These are phyloP conservation scores for Suhomyces terraborum DNA, from an alignment of 1,139 yeast species.

Conservation along the genomic window DNA sequence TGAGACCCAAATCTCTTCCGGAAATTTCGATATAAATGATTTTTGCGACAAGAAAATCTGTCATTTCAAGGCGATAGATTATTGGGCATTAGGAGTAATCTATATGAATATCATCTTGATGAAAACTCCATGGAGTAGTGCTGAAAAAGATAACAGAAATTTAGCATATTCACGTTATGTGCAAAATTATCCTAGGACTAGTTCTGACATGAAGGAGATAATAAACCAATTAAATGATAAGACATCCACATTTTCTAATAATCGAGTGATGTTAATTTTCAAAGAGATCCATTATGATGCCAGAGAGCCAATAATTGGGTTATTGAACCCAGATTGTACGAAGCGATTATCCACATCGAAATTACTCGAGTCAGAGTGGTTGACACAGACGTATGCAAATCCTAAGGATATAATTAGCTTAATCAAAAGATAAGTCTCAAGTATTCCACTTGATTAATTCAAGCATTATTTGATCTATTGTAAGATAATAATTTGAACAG, in stretches of 20 bases:
- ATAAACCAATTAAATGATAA: conserved; percentile 21
- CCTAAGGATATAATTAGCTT: conserved; percentile 37
- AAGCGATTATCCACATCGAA: conserved; percentile 29
- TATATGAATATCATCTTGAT: conserved; percentile 48
- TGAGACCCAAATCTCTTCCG: conserved; percentile 22
- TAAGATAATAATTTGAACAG: background rate
- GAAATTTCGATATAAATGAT: conserved; percentile 10
- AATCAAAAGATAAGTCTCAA: conserved; percentile 6
- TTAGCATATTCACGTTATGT: conserved; percentile 15
- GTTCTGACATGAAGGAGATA: conserved; percentile 10
- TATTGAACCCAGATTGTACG: conserved; percentile 36
- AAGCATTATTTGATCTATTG: background rate
- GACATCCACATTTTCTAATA: conserved; percentile 19
- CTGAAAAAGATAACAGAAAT: conserved; percentile 28
- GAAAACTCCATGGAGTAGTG: conserved; percentile 51
- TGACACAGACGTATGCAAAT: conserved; percentile 46
- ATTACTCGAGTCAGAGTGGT: conserved; percentile 40
- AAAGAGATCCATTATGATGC: conserved; percentile 44
- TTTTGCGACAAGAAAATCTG: conserved; percentile 11
- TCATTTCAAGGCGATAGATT: conserved; percentile 34
- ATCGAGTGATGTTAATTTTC: conserved; percentile 40
- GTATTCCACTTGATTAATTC: background rate
- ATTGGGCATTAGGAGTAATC: conserved; percentile 55
- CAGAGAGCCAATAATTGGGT: conserved; percentile 32
- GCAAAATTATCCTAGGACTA: conserved; percentile 16